Evolutionary conservation across 306 rosid genomes (phyloP), one percentile per base, ranked within the genome.

Genomic region (Mimosa bimucronata): DNA sequence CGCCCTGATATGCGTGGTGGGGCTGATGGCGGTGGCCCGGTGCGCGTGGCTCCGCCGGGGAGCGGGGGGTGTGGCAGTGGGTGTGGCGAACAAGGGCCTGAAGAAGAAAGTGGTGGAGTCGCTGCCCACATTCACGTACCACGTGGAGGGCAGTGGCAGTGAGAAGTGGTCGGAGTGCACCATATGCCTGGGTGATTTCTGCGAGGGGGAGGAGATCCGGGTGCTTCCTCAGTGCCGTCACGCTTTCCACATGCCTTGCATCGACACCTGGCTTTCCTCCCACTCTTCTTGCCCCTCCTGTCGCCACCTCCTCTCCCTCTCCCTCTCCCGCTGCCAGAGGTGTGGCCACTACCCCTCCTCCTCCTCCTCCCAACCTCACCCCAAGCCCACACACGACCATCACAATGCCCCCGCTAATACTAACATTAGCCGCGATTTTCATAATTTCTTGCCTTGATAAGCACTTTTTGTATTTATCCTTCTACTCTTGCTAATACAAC

Each of bases 221-320:
- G 89, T 85, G 0, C 52, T 92, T 68, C 97, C 97, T 58, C 94
- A 88, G 89, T 90, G 97, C 71, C 89, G 91, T 0, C 97, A 92
- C 57, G 85, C 88, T 8, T 92, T 92, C 81, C 97, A 90, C 41
- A 85, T 88, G 0, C 83, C 70, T 0, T 92, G 97, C 77, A 85
- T 92, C 34, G 94, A 92, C 81, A 87, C 84, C 38, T 92, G 97
- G 97, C 90, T 92, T 1, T 92, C 87, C 18, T 85, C 92, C 13
- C 97, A 90, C 83, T 92, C 97, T 0, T 90, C 97, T 4, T 92
- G 94, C 71, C 97, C 97, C 9, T 90, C 93, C 0, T 92, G 95
- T 31, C 90, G 95, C 41, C 89, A 0, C 41, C 15, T 93, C 97
- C 50, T 85, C 92, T 6, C 5, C 38, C 38, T 34, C n/a, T n/a